Percentiles rank a stretch among this genome's conserved stretches.
Evolutionary conservation across 1,284 basidiomycete species (phyloP).

Genomic region (Cryptococcus sp.): DNA sequence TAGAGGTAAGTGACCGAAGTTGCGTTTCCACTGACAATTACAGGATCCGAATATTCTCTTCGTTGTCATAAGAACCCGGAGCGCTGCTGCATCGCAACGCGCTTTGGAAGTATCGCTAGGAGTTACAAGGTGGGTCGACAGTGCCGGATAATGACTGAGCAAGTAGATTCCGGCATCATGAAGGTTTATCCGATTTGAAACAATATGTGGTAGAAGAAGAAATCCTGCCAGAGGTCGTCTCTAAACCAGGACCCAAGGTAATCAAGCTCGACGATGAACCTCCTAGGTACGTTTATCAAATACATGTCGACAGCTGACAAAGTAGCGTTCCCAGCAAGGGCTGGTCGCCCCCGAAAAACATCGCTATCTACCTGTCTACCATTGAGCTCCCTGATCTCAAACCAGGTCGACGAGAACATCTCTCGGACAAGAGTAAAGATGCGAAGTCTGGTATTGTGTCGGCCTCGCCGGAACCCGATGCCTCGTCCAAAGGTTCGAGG

Average conservation of each 20-base stretch:
- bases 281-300: slow-evolving; percentile 5
- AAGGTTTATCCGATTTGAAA: slow-evolving; percentile 41
- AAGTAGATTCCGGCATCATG: slow-evolving; percentile 45
- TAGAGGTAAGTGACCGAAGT: slow-evolving; percentile 29
- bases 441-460: neutral
- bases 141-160: neutral
- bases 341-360: slow-evolving; percentile 42
- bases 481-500: too few relatives aligned
- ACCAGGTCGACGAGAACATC: slow-evolving; percentile 25
- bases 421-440: neutral
- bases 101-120: slow-evolving; percentile 48
- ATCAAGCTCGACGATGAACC: slow-evolving; percentile 48
- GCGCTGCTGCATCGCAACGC: slow-evolving; percentile 36
- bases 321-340: neutral
- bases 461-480: too few relatives aligned
- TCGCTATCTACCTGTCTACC: slow-evolving; percentile 49
- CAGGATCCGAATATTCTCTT: slow-evolving; percentile 46
- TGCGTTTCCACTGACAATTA: neutral
- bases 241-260: slow-evolving; percentile 30
- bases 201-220: slow-evolving; percentile 52
- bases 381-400: slow-evolving; percentile 51
- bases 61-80: slow-evolving; percentile 44
- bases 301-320: neutral
- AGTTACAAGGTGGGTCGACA: slow-evolving; percentile 38
- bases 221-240: slow-evolving; percentile 12